Evolutionary conservation across 495 filamentous ascomycete genomes (phyloP).

Genomic region (Xylaria flabelliformis): DNA sequence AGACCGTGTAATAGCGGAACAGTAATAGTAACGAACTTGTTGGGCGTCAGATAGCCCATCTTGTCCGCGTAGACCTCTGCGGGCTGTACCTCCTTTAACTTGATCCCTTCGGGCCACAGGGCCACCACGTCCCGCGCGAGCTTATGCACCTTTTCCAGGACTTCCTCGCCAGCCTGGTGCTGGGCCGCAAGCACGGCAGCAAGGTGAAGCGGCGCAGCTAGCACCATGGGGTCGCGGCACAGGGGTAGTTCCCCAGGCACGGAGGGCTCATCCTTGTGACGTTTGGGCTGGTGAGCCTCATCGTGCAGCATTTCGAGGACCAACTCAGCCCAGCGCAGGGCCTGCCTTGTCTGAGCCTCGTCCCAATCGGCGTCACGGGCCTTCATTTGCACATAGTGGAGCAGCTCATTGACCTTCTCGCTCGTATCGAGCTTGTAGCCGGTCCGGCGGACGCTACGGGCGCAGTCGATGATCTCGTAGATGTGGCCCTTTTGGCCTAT

Average conservation of each 20-base stretch:
- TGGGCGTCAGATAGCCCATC: slow-evolving; percentile 40
- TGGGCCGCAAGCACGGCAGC: slow-evolving; percentile 42
- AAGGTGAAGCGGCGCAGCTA: slow-evolving; percentile 48
- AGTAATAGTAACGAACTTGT: slow-evolving; percentile 36
- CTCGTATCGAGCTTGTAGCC: slow-evolving; percentile 54
- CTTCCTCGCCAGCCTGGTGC: slow-evolving; percentile 35
- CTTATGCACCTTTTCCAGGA: slow-evolving; percentile 37
- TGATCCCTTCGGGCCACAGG: slow-evolving; percentile 46
- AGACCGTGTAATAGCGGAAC: slow-evolving; percentile 50
- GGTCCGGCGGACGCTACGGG: slow-evolving; percentile 54
- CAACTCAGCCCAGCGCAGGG: slow-evolving; percentile 55
- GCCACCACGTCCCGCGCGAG: slow-evolving; percentile 44
- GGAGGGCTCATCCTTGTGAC: neutral
- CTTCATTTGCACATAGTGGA: slow-evolving; percentile 57
- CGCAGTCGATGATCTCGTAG: slow-evolving; percentile 59
- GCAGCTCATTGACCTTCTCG: slow-evolving; percentile 52
- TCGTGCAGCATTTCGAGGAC: slow-evolving; percentile 60
- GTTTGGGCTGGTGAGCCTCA: slow-evolving; percentile 43
- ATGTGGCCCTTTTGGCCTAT: slow-evolving; percentile 49
- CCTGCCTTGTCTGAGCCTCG: slow-evolving; percentile 39
- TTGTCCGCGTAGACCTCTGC: slow-evolving; percentile 31
- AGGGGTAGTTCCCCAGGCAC: slow-evolving; percentile 34
- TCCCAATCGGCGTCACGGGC: slow-evolving; percentile 54
- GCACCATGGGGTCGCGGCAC: slow-evolving; percentile 47
- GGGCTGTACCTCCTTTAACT: slow-evolving; percentile 43